These are phyloP conservation scores for Amniculicola lignicola DNA, from an alignment of 495 filamentous ascomycete species.

Conservation along the genomic window DNA sequence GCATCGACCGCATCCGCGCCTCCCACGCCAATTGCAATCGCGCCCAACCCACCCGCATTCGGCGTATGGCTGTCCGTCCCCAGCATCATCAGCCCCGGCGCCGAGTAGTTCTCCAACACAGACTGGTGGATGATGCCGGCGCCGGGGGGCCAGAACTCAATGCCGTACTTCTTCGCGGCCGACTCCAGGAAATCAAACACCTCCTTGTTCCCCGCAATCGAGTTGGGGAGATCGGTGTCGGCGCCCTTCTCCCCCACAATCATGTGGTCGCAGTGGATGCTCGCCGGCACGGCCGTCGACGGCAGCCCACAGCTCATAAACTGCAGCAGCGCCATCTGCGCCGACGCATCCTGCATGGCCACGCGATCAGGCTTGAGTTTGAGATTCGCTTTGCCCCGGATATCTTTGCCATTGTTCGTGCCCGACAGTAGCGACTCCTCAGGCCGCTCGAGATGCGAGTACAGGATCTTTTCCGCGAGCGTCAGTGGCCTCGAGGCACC, in stretches of 20 bases:
- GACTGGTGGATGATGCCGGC: constrained; percentile 99
- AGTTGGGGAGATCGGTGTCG: constrained; percentile 78
- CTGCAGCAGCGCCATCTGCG: constrained; percentile 95
- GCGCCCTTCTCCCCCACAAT: constrained; percentile 93
- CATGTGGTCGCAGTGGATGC: constrained; percentile 98
- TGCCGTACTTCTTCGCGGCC: constrained; percentile 91
- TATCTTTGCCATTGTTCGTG: constrained; percentile 72
- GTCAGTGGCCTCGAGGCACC: constrained; percentile 67
- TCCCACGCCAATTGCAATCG: constrained; percentile 95
- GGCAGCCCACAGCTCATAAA: constrained; percentile 96
- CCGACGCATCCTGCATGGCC: constrained; percentile 98
- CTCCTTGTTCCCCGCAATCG: constrained; percentile 90
- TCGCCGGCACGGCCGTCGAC: constrained; percentile 90
- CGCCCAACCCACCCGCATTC: constrained; percentile 88
- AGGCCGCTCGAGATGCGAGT: constrained; percentile 85
- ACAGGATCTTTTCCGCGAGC: constrained; percentile 94
- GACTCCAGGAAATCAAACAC: constrained; percentile 97
- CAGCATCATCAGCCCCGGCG: constrained; percentile 98
- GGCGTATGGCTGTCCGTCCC: constrained; percentile 98
- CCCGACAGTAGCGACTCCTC: constrained; percentile 79
- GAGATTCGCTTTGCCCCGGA: constrained; percentile 86
- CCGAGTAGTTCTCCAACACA: constrained; percentile 97
- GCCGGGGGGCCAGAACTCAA: constrained; percentile 98
- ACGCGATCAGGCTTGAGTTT: constrained; percentile 97
- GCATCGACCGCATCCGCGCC: constrained; percentile 97